phyloP scores from a whole-genome alignment of 345 rosid genomes.

The Eucalyptus regnans region DNA sequence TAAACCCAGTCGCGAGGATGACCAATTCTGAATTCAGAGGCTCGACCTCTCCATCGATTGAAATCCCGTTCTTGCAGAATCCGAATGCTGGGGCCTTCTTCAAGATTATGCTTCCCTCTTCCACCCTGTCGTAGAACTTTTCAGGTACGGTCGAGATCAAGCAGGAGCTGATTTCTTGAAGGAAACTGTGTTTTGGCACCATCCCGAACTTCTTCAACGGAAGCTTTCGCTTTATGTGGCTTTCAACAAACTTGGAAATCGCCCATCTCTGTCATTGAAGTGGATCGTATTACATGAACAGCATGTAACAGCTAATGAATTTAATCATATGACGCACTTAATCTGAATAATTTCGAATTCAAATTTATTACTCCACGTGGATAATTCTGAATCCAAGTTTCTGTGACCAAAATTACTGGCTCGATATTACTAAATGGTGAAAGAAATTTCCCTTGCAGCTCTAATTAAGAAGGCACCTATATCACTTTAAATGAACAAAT shows the following conservation, averaged over 20 bases:
- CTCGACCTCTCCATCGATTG: background rate
- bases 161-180: conserved; percentile 10
- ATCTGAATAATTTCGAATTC: background rate
- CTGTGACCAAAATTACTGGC: background rate
- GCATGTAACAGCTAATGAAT: background rate
- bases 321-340: background rate
- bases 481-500: background rate
- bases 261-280: conserved; percentile 10
- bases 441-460: background rate
- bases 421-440: too few species aligned
- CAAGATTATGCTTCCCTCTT: conserved; percentile 28
- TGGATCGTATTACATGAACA: background rate
- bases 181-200: conserved; percentile 28
- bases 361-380: background rate
- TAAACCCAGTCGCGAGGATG: conserved; percentile 26
- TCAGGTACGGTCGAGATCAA: conserved; percentile 7
- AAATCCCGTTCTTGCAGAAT: conserved; percentile 17
- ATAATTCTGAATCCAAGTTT: background rate
- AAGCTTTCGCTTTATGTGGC: conserved; percentile 11
- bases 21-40: conserved; percentile 18
- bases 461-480: background rate
- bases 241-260: conserved; percentile 20
- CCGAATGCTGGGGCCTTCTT: conserved; percentile 18
- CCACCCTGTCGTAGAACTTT: conserved; percentile 19
- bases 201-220: conserved; percentile 16